Evolutionary conservation across 768 basidiomycete genomes (phyloP), one percentile per base, ranked within the genome.

Genomic region (Podaxis pistillaris): DNA sequence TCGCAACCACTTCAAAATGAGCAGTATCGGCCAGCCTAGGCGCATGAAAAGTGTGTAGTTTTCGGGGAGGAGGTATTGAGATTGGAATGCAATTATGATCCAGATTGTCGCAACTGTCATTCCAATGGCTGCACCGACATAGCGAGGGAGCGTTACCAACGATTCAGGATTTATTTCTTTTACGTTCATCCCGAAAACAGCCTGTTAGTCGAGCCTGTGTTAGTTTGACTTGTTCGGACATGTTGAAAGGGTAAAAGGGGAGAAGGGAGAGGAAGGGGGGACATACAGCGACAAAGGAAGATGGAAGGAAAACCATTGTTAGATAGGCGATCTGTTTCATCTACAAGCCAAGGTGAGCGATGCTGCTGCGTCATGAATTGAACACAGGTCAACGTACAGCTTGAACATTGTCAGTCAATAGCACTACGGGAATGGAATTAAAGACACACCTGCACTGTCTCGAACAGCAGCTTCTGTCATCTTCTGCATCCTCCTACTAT

Each of bases 81-180:
- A 78, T 65, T 86, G 85, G 67, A 84, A 79, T 6, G 85, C 79
- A 38, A 86, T 72, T 36, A 85, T 77, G 19, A 83, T 67, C 84
- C 86, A 88, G n/a, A 80, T 64, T 8, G 84, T 83, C 11, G 79
- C 60, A 6, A 78, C 9, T 0, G 86, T 89, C 46, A 88, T 69
- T 0, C 77, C 68, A 7, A 86, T 41, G 1, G 84, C 79, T 1
- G 71, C 73, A 40, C 62, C 79, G 26, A 79, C 59, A 62, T 84
- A 88, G 63, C 78, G 77, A 2, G 64, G 12, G 12, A 86, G 65
- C 1, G 81, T 81, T 41, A 76, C 81, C 0, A 63, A 8, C 0
- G 80, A 76, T 17, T 68, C 55, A 0, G 58, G 72, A 11, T 68
- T 71, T 56, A 86, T 74, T 68, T 83, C 79, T 26, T 63, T 46